Conservation (phyloP, 2,329 filamentous ascomycete genomes). For the Xylaria multiplex region DNA sequence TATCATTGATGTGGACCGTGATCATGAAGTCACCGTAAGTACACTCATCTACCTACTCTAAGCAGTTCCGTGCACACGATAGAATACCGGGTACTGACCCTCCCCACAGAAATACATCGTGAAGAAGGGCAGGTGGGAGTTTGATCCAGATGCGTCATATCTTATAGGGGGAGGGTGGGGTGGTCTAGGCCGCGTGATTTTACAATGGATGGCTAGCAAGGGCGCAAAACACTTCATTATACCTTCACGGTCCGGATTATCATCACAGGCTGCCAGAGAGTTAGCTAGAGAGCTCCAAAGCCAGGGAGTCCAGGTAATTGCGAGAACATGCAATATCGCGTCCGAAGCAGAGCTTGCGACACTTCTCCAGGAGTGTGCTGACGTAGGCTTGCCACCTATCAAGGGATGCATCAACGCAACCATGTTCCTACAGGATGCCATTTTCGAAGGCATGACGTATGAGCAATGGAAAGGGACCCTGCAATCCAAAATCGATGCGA, state of each 20-base stretch:
- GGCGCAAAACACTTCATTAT: conserved; percentile 40
- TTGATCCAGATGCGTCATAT: conserved; percentile 29
- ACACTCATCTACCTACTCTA: too few relatives aligned
- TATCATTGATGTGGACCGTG: too few relatives aligned
- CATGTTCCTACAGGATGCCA: conserved; percentile 31
- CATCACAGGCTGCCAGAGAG: too few relatives aligned
- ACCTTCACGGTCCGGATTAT: conserved; percentile 36
- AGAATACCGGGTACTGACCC: too few relatives aligned
- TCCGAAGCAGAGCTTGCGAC: neutral
- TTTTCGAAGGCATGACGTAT: conserved; percentile 36
- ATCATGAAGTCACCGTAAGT: too few relatives aligned
- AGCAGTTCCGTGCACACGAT: too few relatives aligned
- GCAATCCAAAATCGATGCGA: conserved; percentile 26
- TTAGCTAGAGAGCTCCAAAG: neutral
- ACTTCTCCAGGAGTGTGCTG: too few relatives aligned
- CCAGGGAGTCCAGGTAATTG: neutral
- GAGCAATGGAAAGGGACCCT: conserved; percentile 22
- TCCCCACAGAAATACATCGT: neutral
- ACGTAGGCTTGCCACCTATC: conserved; percentile 18
- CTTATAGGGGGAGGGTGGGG: conserved; percentile 33
- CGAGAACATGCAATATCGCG: conserved; percentile 30
- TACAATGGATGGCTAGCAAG: conserved; percentile 38
- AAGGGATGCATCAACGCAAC: conserved; percentile 35
- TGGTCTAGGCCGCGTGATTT: conserved; percentile 37
- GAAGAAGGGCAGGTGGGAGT: conserved; percentile 31